Conservation (phyloP, 495 filamentous ascomycete genomes). For the Penicillium lagena region DNA sequence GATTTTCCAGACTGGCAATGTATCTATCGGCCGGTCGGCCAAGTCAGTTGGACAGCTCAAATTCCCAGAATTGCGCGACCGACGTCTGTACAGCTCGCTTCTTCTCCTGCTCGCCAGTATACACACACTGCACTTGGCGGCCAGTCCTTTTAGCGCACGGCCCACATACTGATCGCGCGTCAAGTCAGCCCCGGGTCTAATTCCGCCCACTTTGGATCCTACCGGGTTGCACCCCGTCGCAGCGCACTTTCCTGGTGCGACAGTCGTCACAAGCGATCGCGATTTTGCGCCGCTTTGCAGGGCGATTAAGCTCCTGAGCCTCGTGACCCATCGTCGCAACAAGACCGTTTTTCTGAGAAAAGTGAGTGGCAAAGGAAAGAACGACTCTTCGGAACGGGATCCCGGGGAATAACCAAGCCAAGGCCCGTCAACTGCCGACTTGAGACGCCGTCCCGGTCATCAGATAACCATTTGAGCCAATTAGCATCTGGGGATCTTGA, state of each 20-base stretch:
- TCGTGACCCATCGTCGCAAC: too few relatives aligned
- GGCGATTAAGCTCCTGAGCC: too few relatives aligned
- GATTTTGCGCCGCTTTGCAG: constrained; percentile 27
- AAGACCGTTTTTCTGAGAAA: too few relatives aligned
- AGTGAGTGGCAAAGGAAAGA: too few relatives aligned
- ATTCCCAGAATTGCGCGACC: not conserved
- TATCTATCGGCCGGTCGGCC: constrained; percentile 9
- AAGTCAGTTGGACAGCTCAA: not conserved
- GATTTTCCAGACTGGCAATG: constrained; percentile 20
- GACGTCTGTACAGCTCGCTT: constrained; percentile 22
- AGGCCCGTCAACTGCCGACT: too few relatives aligned
- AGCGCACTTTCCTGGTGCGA: constrained; percentile 27
- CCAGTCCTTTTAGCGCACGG: constrained; percentile 23
- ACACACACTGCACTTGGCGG: constrained; percentile 16
- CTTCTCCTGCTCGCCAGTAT: constrained; percentile 28
- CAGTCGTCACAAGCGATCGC: constrained; percentile 34
- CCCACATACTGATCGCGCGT: constrained; percentile 21
- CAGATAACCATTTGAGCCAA: too few relatives aligned
- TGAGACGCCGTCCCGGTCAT: too few relatives aligned
- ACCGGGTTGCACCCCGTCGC: constrained; percentile 35
- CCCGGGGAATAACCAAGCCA: too few relatives aligned
- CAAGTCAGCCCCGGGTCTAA: constrained; percentile 7
- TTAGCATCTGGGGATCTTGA: too few relatives aligned
- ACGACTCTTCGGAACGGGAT: too few relatives aligned
- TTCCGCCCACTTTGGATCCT: constrained; percentile 10